Evolutionary conservation across 2,329 filamentous ascomycete species (phyloP).

Genomic region (Exophiala alcalophila): DNA sequence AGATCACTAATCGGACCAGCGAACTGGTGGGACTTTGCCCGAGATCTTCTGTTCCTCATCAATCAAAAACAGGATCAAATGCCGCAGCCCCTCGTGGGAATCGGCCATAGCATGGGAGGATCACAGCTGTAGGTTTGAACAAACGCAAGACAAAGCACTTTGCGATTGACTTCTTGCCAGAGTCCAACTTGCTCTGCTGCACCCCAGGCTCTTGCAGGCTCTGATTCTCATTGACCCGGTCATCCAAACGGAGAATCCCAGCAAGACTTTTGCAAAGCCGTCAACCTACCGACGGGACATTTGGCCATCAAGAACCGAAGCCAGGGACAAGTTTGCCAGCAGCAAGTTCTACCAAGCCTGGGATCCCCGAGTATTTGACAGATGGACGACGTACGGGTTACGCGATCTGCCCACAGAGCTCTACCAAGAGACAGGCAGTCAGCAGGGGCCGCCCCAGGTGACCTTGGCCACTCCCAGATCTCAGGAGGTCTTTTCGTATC

Average conservation of each 20-base stretch:
- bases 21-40: slow-evolving; percentile 78
- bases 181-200: slow-evolving; percentile 41
- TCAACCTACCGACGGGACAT: slow-evolving; percentile 72
- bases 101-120: slow-evolving; percentile 89
- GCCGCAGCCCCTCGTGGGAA: slow-evolving; percentile 75
- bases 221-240: slow-evolving; percentile 69
- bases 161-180: slow-evolving; percentile 12
- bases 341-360: slow-evolving; percentile 77
- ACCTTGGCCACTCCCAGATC: slow-evolving; percentile 77
- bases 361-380: slow-evolving; percentile 75
- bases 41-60: slow-evolving; percentile 80
- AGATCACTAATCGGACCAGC: slow-evolving; percentile 50
- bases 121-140: slow-evolving; percentile 54
- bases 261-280: slow-evolving; percentile 55
- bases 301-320: slow-evolving; percentile 75
- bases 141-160: background rate
- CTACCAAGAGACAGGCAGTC: slow-evolving; percentile 50
- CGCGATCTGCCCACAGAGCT: slow-evolving; percentile 66
- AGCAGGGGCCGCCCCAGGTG: slow-evolving; percentile 44
- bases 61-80: slow-evolving; percentile 78
- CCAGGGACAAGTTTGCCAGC: slow-evolving; percentile 63
- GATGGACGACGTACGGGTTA: slow-evolving; percentile 70
- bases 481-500: slow-evolving; percentile 67
- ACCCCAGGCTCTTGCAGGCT: slow-evolving; percentile 71
- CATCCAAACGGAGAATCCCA: slow-evolving; percentile 26